Base-by-base conservation (phyloP, 106 monocot genomes). In the Dendrobium nobile region DNA sequence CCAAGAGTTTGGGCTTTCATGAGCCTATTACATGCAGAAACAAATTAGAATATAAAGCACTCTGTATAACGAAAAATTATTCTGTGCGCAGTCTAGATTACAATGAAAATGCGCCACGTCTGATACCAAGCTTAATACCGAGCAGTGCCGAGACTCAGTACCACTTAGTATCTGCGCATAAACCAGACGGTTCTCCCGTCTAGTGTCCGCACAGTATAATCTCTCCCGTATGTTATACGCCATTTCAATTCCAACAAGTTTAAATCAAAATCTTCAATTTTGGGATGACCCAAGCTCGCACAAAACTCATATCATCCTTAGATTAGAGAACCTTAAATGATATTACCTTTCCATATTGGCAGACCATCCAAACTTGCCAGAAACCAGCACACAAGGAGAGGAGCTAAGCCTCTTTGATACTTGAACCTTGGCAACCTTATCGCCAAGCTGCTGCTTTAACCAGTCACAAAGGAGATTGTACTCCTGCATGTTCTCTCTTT, bases 341-440 rank as follows among this genome's bases (percentile, higher is more conserved):
- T 26, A 28, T 37, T 61, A 92, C 96, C 96, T 85, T 88, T 96
- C 96, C 96, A 96, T 96, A 81, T 96, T 96, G 19, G 96, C 93
- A 16, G 96, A 96, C 96, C 96, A 96, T 20, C 96, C 96, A 84
- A 96, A 96, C 68, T 96, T 96, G 55, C 96, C 96, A 77, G 96
- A 96, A 79, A 96, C 96, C 73, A 98, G 92, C 55, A 98, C 98
- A 84, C 98, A 98, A 9, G 98, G 98, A 33, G 98, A 98, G 61
- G 95, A 84, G 78, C 95, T 98, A 18, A 98, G 89, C 80, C 98
- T 83, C 67, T 95, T 94, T 43, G 94, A 98, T 70, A 98, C 84
- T 81, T 95, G 91, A 19, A 98, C 98, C 80, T 94, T 98, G 26
- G 98, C 98, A 27, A 98, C 95, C 82, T 92, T 95, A 15, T 96